Conservation (phyloP, 345 rosid genomes). For the Eucalyptus curtisii region DNA sequence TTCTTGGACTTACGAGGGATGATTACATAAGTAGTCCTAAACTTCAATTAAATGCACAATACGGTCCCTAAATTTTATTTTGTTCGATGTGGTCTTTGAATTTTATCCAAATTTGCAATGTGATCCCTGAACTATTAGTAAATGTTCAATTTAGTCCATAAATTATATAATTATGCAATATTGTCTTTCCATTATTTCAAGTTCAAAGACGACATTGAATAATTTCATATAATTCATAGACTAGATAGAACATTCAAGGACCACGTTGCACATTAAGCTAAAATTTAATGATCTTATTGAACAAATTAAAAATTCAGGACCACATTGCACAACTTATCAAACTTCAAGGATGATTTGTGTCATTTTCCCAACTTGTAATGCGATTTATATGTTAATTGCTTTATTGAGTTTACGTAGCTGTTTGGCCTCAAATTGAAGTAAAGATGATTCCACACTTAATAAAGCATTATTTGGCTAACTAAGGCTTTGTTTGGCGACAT, state of each 20-base stretch:
- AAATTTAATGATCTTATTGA: not conserved
- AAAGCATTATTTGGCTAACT: too few relatives aligned
- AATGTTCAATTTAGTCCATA: too few relatives aligned
- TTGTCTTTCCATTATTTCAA: too few relatives aligned
- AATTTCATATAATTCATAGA: not conserved
- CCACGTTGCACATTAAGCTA: not conserved
- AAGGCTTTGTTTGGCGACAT: not conserved
- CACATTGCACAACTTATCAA: rapidly evolving
- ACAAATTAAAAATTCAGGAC: too few relatives aligned
- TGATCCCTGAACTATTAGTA: not conserved
- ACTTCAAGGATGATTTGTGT: not conserved
- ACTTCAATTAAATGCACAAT: too few relatives aligned
- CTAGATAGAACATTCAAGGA: not conserved
- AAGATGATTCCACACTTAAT: not conserved
- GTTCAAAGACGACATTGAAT: too few relatives aligned
- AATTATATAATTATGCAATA: too few relatives aligned
- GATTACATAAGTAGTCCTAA: not conserved
- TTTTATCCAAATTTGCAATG: not conserved
- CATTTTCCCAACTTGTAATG: not conserved
- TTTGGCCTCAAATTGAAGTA: not conserved
- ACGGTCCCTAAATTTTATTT: not conserved
- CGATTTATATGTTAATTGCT: too few relatives aligned
- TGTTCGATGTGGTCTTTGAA: not conserved
- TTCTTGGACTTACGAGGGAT: not conserved
- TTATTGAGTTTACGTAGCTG: too few relatives aligned